Evolutionary conservation across 2,329 filamentous ascomycete genomes (phyloP).

Genomic region (Drechslerella dactyloides): DNA sequence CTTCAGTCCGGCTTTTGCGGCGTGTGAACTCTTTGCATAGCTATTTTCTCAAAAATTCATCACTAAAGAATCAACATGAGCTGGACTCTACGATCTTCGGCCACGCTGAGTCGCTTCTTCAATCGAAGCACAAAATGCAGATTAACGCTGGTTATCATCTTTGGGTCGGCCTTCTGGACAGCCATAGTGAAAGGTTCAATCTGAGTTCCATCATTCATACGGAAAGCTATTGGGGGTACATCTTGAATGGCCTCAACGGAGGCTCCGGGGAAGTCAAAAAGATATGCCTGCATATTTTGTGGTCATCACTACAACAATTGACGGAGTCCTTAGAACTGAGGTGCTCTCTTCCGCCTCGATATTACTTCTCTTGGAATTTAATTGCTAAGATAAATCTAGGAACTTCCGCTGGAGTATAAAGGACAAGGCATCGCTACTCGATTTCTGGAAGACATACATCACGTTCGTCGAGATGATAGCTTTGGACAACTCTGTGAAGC

Average conservation of each 20-base stretch:
- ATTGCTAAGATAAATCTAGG: not conserved
- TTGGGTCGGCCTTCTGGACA: conserved; percentile 41
- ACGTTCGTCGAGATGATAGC: conserved; percentile 54
- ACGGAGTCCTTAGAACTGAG: conserved; percentile 19
- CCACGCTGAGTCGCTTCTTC: conserved; percentile 34
- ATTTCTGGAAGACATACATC: conserved; percentile 54
- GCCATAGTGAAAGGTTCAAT: conserved; percentile 22
- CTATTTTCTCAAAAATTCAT: conserved; percentile 3
- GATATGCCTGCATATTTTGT: conserved; percentile 53
- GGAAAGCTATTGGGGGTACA: conserved; percentile 39
- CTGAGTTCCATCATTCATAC: conserved; percentile 26
- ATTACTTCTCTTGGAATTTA: not conserved
- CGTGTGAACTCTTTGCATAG: conserved; percentile 27
- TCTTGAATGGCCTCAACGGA: conserved; percentile 52
- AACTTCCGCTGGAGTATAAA: conserved; percentile 38
- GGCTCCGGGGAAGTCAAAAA: conserved; percentile 53
- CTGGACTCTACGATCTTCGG: conserved; percentile 29
- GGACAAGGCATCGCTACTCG: conserved; percentile 4
- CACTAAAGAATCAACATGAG: conserved; percentile 2
- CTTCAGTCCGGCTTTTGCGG: conserved; percentile 36
- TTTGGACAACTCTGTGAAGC: conserved; percentile 54
- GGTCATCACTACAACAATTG: conserved; percentile 50
- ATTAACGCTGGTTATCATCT: conserved; percentile 44
- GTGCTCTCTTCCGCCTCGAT: conserved; percentile 4
- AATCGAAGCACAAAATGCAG: conserved; percentile 30